Percentiles rank a stretch among this genome's conserved stretches.
phyloP scores from a whole-genome alignment of 495 filamentous ascomycete genomes.

The Aspergillus kassunensis region DNA sequence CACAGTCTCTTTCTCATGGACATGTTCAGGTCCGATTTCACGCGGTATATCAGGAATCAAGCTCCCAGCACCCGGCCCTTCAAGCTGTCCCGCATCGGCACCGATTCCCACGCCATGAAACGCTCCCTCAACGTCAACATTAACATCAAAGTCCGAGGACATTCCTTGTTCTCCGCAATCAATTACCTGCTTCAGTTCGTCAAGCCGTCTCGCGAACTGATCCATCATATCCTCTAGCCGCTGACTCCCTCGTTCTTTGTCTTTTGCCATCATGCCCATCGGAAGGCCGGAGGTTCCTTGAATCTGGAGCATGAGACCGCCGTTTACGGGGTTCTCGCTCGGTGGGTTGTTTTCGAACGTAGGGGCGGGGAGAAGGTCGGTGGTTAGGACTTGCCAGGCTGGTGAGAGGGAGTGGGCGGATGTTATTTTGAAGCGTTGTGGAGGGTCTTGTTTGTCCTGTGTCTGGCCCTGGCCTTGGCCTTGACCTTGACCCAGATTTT shows the following conservation, averaged over 20 bases:
- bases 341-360: conserved; percentile 52
- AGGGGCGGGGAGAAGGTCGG: conserved; percentile 49
- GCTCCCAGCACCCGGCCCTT: not conserved
- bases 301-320: conserved; percentile 64
- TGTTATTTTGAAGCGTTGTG: conserved; percentile 35
- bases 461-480: conserved; percentile 18
- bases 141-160: too few species aligned
- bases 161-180: conserved; percentile 26
- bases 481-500: too few species aligned
- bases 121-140: not conserved
- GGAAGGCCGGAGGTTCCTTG: conserved; percentile 48
- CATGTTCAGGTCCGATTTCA: not conserved
- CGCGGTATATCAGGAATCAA: not conserved
- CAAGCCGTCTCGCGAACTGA: conserved; percentile 66
- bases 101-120: too few species aligned
- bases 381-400: conserved; percentile 52
- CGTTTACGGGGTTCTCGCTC: conserved; percentile 23
- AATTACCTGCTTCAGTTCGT: conserved; percentile 41
- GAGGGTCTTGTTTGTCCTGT: conserved; percentile 7
- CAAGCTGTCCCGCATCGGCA: not conserved
- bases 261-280: conserved; percentile 25
- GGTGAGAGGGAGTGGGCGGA: conserved; percentile 47
- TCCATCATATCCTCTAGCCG: conserved; percentile 54
- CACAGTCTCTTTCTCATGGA: not conserved
- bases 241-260: conserved; percentile 31